phyloP scores from a whole-genome alignment of 139 green algal species.

The Picochlorum sp. region DNA sequence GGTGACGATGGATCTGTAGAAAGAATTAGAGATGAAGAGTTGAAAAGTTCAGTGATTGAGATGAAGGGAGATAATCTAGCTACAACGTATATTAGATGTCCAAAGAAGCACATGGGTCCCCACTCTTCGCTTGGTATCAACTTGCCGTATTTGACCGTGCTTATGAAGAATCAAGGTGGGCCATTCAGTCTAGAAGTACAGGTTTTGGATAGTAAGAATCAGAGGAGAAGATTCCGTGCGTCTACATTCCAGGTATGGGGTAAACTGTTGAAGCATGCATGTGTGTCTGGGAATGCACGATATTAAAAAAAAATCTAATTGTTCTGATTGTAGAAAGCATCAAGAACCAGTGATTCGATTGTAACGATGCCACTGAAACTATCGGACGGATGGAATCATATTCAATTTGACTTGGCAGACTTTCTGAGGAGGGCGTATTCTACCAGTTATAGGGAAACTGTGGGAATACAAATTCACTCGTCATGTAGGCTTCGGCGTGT shows the following conservation, averaged over 20 bases:
- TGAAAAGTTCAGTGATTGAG: constrained; percentile 89
- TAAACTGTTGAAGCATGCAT: not conserved
- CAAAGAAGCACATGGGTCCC: constrained; percentile 84
- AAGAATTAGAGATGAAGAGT: constrained; percentile 91
- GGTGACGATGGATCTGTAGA: constrained; percentile 92
- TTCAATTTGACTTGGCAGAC: constrained; percentile 93
- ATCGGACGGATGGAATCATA: constrained; percentile 94
- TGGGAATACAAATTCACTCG: not conserved
- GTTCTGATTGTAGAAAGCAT: not conserved
- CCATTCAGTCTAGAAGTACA: constrained; percentile 96
- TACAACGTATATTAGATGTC: constrained; percentile 87
- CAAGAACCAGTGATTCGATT: constrained; percentile 70
- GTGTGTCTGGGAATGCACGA: too few relatives aligned
- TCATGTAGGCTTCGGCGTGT: constrained; percentile 81
- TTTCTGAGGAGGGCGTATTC: constrained; percentile 71
- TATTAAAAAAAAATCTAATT: too few relatives aligned
- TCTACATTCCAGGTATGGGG: constrained; percentile 73
- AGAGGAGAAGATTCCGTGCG: constrained; percentile 85
- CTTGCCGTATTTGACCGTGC: constrained; percentile 56
- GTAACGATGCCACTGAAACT: constrained; percentile 97
- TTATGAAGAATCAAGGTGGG: constrained; percentile 94
- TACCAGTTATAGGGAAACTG: not conserved
- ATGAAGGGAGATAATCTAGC: constrained; percentile 82
- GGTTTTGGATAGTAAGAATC: constrained; percentile 97
- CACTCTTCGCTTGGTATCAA: not conserved